Evolutionary conservation across 805 yeast species (phyloP).

Genomic region (Myxozyma monticola): DNA sequence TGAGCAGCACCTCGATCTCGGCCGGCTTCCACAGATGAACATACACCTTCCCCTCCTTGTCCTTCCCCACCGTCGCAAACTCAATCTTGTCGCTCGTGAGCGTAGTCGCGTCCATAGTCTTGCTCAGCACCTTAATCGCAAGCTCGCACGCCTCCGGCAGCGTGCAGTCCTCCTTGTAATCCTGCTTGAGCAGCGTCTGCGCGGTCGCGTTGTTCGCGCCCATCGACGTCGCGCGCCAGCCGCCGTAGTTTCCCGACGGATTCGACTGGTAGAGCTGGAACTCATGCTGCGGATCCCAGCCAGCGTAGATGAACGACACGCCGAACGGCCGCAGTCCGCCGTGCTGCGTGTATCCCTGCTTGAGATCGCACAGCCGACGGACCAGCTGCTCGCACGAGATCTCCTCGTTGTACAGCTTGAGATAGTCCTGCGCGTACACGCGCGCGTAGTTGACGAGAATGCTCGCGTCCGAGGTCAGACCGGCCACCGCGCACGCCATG

Average conservation of each 20-base stretch:
- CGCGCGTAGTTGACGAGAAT: slow-evolving; percentile 88
- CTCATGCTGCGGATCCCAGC: slow-evolving; percentile 78
- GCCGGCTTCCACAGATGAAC: slow-evolving; percentile 78
- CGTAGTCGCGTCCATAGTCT: slow-evolving; percentile 88
- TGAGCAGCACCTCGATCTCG: slow-evolving; percentile 73
- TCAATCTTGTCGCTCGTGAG: slow-evolving; percentile 89
- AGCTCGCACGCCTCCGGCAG: slow-evolving; percentile 71
- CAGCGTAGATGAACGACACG: slow-evolving; percentile 93
- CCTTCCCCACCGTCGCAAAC: slow-evolving; percentile 73
- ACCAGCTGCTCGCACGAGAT: slow-evolving; percentile 92
- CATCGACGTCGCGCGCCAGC: slow-evolving; percentile 97
- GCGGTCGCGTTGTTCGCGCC: slow-evolving; percentile 97
- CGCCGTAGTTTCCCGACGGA: slow-evolving; percentile 96
- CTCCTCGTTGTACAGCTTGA: slow-evolving; percentile 84
- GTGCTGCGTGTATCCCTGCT: slow-evolving; percentile 97
- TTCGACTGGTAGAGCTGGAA: slow-evolving; percentile 93
- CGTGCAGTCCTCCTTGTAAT: slow-evolving; percentile 77
- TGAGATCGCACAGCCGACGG: slow-evolving; percentile 83
- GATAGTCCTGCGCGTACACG: slow-evolving; percentile 75
- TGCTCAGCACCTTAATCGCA: slow-evolving; percentile 87
- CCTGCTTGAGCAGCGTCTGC: slow-evolving; percentile 92
- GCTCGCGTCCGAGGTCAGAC: slow-evolving; percentile 95
- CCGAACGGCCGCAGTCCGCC: slow-evolving; percentile 98
- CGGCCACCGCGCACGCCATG: slow-evolving; percentile 93
- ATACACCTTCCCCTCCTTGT: slow-evolving; percentile 51